Base-by-base conservation (phyloP, 805 yeast genomes). In the Zygotorulaspora chibaensis region DNA sequence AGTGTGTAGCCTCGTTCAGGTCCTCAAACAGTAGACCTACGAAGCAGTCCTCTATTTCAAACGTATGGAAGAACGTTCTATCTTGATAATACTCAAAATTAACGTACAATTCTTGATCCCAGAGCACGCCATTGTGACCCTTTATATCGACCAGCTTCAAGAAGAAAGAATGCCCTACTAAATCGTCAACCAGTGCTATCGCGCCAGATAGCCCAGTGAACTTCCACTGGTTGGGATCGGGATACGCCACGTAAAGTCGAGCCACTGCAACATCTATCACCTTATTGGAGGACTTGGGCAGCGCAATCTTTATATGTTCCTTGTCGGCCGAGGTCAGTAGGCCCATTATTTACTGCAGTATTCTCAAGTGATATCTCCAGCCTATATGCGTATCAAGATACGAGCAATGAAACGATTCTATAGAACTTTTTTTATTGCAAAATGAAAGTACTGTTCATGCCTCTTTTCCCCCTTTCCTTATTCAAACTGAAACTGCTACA, bases 81-180 rank as follows among this genome's bases (percentile, higher is more conserved):
- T 93, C 99, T 66, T 93, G 98, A 60, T 86, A 79, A 67, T 93
- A 93, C 56, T 83, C 83, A 65, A 93, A 89, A 57, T 87, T 84
- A 10, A 87, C 82, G 58, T 87, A 91, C 40, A 93, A 67, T 66
- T 93, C 99, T 66, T 93, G 99, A 65, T 93, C 99, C 99, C 99
- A 93, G 0, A 93, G 54, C 0, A 93, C 96, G 29, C 98, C 98
- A 35, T 84, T 72, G 50, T 80, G 77, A 6, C 95, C 96, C 31
- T 72, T 60, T 27, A 91, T 80, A 59, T 93, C 99, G 6, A 93
- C 95, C 43, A 93, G 63, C 63, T 93, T 93, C 38, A 93, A 73
- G 64, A 89, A 93, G 59, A 87, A 89, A 0, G 96, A 88, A 65
- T 91, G 91, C 2, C 98, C 98, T 1, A 93, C 96, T 10, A 87